Evolutionary conservation across 371 early-diverging fungal genomes (phyloP), one percentile per base, ranked within the genome.

Genomic region (Mucor plumbeus): DNA sequence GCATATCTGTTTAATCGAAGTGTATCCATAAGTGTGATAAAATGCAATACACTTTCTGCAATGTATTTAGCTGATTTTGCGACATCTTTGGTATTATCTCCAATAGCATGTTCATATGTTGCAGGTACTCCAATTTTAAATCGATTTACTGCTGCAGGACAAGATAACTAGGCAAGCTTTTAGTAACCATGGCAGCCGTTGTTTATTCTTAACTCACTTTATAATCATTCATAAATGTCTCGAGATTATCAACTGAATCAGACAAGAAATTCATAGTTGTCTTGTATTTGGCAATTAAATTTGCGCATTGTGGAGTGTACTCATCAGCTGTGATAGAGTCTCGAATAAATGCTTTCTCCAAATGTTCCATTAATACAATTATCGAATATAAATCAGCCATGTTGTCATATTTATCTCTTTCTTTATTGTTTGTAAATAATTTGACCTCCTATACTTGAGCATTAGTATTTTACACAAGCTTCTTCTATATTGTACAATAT

Each of bases 311-410:
- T 9, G 92, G 88, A 36, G 96, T 95, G 75, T 98, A 95, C 76
- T 94, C 96, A 65, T 87, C 84, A 13, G 92, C 85, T 0, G 91
- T 80, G 15, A 97, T 88, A 3, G 93, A 90, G 78, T 95, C 96
- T 43, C 96, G 86, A 59, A 97, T 92, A 73, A 96, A 98, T 0
- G 97, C 96, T 65, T 91, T 89, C 73, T 98, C 98, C 21, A 98
- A 78, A 59, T 95, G 93, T 68, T 98, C 97, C 67, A 94, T 87
- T 9, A 92, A 86, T 13, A 97, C 88, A 21, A 98, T 88, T 47
- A 98, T 95, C 7, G 94, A 87, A 78, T 93, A 98, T 14, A 98
- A 78, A 64, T 97, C 97, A 3, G 97, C 97, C 88, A 92, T 86
- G 70, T 92, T 94, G 62, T 98, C 97, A 76, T 91, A 94, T 63